Percentiles rank a stretch among this genome's conserved stretches.
These are phyloP conservation scores for Solanum hybrid DNA, from an alignment of 305 asterid genomes.

Conservation along the genomic window DNA sequence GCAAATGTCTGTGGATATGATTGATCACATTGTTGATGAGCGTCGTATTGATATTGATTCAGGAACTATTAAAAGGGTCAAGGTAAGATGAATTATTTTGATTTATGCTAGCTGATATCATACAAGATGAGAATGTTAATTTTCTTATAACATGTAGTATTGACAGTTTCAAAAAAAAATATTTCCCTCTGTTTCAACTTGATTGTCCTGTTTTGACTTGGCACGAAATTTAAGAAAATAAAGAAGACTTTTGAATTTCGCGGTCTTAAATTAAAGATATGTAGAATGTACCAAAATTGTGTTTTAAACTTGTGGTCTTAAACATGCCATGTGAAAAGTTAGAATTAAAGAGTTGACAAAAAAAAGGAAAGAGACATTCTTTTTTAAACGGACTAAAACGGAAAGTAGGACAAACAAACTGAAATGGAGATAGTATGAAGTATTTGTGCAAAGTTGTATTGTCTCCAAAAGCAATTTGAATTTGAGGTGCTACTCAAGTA, in stretches of 20 bases:
- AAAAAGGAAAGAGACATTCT: not conserved
- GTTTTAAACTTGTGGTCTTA: not conserved
- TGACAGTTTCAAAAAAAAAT: not conserved
- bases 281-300: not conserved
- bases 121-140: not conserved
- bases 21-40: slow-evolving; percentile 72
- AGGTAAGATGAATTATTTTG: slow-evolving; percentile 40
- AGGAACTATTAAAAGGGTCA: slow-evolving; percentile 44
- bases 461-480: not conserved
- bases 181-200: not conserved
- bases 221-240: not conserved
- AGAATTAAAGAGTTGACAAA: not conserved
- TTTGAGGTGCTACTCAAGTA: not conserved
- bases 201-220: not conserved
- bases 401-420: not conserved
- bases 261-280: not conserved
- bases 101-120: not conserved
- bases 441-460: not conserved
- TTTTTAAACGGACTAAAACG: not conserved
- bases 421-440: not conserved
- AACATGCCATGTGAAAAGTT: not conserved
- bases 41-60: slow-evolving; percentile 66
- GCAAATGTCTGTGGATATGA: slow-evolving; percentile 69
- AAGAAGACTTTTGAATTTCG: not conserved
- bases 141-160: not conserved